Conservation (phyloP, 768 basidiomycete species). For the Inosperma sp. region DNA sequence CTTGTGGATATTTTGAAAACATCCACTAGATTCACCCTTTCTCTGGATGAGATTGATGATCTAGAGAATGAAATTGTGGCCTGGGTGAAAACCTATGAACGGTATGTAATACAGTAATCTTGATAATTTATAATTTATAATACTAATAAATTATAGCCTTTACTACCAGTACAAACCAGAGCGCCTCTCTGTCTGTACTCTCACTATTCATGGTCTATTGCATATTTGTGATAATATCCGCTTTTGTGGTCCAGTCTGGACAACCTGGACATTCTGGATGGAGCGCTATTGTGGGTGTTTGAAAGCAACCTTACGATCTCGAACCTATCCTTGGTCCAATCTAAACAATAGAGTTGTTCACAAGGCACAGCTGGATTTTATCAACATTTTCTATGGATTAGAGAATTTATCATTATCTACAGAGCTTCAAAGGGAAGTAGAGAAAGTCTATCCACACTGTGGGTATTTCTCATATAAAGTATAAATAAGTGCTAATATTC, state of each 20-base stretch:
- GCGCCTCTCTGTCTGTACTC: constrained; percentile 25
- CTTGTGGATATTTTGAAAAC: constrained; percentile 33
- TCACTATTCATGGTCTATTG: constrained; percentile 32
- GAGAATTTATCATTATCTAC: no score
- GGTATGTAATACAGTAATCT: constrained; percentile 18
- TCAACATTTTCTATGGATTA: constrained; percentile 21
- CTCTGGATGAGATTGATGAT: constrained; percentile 20
- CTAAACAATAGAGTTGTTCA: constrained; percentile 18
- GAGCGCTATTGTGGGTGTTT: constrained; percentile 32
- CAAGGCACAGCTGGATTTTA: constrained; percentile 23
- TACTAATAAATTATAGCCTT: constrained; percentile 13
- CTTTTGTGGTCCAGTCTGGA: constrained; percentile 30
- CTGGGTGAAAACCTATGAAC: constrained; percentile 38
- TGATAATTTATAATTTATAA: neutral
- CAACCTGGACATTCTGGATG: constrained; percentile 34
- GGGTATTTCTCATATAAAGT: neutral
- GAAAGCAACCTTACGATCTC: constrained; percentile 19
- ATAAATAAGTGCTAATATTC: neutral
- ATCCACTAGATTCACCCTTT: constrained; percentile 31
- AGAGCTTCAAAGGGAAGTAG: no score
- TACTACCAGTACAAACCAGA: constrained; percentile 30
- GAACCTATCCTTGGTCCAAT: constrained; percentile 26
- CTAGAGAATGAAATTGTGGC: constrained; percentile 25
- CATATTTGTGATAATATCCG: constrained; percentile 31
- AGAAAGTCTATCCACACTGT: neutral